Base-by-base conservation (phyloP, 2,329 filamentous ascomycete species). In the Nakataea oryzae region DNA sequence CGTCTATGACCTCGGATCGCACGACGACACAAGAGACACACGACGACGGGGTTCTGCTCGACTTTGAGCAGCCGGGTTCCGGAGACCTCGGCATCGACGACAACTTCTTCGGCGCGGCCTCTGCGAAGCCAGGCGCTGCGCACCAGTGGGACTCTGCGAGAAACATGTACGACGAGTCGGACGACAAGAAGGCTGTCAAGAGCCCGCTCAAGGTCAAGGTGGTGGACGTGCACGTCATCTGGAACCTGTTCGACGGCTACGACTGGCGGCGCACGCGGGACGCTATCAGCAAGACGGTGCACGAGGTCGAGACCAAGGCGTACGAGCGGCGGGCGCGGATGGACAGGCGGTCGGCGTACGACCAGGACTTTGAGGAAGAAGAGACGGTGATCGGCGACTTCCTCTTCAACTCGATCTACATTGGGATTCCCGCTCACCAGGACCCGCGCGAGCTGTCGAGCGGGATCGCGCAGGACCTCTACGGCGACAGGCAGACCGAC, bases 381-480 rank as follows among this genome's bases (percentile, higher is more conserved):
- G 90, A 93, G 73, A 90, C 86, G 14, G 90, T 89, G 7, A 96
- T 97, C 73, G 92, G 91, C 7, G 96, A 99, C 72, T 96, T 96
- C 68, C 80, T 99, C 21, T 99, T 99, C 81, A 97, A 99, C 72
- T 99, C 95, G 0, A 96, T 99, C 62, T 99, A 97, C 76, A 97
- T 99, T 68, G 92, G 90, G 17, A 90, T 99, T 24, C 90, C 93
- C 0, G 83, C 90, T 13, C 95, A 93, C 67, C 86, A 88, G 63
- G 93, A 97, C 68, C 91, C 92, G 6, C 85, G 85, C 61, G 91
- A 96, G 32, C 81, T 97, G 12, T 81, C 90, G 4, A 84, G 86
- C 57, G 90, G 89, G 54, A 96, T 99, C 74, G 96, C 97, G 70
- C 86, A 89, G 63, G 86, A 93, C 47, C 83, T 97, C 58, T 90